These are phyloP conservation scores for Annulohypoxylon stygium DNA, from an alignment of 495 filamentous ascomycete genomes.

Conservation along the genomic window DNA sequence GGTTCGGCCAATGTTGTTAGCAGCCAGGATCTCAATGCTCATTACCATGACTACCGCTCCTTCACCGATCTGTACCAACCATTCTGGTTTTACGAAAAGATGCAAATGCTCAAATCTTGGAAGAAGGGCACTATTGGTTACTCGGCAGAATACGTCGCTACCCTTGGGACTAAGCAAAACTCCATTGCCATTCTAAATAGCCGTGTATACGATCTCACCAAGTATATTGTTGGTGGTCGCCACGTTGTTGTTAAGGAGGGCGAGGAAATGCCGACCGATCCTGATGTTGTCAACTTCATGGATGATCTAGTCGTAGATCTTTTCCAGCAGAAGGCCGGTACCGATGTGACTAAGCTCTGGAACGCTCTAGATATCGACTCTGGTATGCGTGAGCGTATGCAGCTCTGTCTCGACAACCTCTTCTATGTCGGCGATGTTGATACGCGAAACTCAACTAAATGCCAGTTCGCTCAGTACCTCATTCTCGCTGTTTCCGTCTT, in stretches of 20 bases:
- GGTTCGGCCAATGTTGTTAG: conserved; percentile 73
- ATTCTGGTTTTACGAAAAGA: conserved; percentile 92
- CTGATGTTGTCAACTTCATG: conserved; percentile 85
- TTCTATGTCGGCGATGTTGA: conserved; percentile 96
- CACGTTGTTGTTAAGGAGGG: conserved; percentile 67
- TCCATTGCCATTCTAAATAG: conserved; percentile 84
- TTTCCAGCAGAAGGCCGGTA: conserved; percentile 79
- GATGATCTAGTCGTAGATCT: conserved; percentile 76
- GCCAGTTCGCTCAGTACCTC: conserved; percentile 91
- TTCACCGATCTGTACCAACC: conserved; percentile 83
- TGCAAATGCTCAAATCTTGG: conserved; percentile 80
- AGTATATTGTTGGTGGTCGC: conserved; percentile 84
- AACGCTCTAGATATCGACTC: conserved; percentile 70
- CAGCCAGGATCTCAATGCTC: conserved; percentile 75
- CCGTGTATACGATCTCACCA: conserved; percentile 91
- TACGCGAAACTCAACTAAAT: conserved; percentile 87
- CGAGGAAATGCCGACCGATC: conserved; percentile 57
- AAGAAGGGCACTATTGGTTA: conserved; percentile 92
- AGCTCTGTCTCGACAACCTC: conserved; percentile 89
- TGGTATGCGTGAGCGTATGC: conserved; percentile 73
- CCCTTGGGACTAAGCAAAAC: conserved; percentile 72
- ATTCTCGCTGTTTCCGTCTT: conserved; percentile 90
- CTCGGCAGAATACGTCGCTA: conserved; percentile 79
- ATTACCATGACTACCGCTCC: conserved; percentile 94
- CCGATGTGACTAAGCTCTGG: conserved; percentile 89